Percentiles rank a stretch among this genome's conserved stretches.
phyloP scores from a whole-genome alignment of 345 rosid genomes.

The Zanthoxylum bungeanum region DNA sequence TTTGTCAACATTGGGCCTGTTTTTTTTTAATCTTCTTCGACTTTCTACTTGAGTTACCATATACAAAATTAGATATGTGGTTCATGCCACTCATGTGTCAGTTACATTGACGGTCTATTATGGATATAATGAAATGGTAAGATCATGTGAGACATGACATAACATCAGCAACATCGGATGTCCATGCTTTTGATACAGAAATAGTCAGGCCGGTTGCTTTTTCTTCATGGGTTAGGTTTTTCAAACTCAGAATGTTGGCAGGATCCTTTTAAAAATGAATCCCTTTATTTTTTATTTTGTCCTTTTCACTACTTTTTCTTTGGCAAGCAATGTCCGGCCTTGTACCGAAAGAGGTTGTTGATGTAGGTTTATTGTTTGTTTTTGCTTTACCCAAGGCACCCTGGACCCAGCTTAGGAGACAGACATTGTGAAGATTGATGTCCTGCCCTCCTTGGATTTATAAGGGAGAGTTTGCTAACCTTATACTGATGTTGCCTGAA shows the following conservation, averaged over 20 bases:
- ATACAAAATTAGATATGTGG: neutral
- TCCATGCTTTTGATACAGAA: neutral
- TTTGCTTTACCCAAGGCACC: neutral
- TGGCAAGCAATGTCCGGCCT: neutral
- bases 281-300: neutral
- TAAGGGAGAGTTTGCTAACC: neutral
- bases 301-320: neutral
- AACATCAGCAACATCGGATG: constrained; percentile 4
- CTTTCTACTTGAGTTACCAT: neutral
- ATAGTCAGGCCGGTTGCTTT: too few relatives aligned
- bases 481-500: neutral
- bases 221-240: neutral
- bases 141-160: neutral
- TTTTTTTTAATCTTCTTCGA: neutral
- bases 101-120: neutral
- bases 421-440: too few relatives aligned
- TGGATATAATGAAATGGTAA: neutral
- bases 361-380: neutral
- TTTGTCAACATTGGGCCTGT: neutral
- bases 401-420: neutral
- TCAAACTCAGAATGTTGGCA: neutral
- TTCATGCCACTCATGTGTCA: neutral
- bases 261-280: neutral
- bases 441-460: too few relatives aligned
- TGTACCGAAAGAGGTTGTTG: neutral